A percentile compares a stretch with the other conserved stretches of the same genome.
Evolutionary conservation across 495 filamentous ascomycete genomes (phyloP).

Genomic region (Chaetomium cochliodes): DNA sequence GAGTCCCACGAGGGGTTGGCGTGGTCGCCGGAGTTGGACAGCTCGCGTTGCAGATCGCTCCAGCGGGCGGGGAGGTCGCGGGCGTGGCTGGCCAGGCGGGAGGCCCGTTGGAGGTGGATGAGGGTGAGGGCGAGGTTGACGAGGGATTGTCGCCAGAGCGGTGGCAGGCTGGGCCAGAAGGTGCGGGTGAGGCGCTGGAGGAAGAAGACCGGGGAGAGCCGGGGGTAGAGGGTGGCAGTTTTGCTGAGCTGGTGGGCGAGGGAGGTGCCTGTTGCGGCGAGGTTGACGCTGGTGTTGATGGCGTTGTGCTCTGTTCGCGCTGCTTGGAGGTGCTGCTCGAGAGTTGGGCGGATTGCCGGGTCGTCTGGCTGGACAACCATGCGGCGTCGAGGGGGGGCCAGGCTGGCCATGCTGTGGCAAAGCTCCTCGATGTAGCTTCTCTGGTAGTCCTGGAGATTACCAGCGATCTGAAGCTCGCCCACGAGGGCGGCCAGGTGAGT

Average conservation of each 20-base stretch:
- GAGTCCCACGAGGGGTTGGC: slow-evolving; percentile 40
- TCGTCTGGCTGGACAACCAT: not conserved
- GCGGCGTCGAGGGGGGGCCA: not conserved
- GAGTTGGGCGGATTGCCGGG: not conserved
- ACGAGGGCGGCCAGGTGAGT: not conserved
- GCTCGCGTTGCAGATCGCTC: slow-evolving; percentile 32
- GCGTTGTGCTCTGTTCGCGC: not conserved
- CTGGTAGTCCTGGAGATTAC: slow-evolving; percentile 14
- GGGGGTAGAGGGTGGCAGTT: slow-evolving; percentile 23
- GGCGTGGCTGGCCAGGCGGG: slow-evolving; percentile 33
- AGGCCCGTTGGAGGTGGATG: slow-evolving; percentile 39
- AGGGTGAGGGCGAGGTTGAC: slow-evolving; percentile 40
- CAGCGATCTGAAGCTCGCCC: not conserved
- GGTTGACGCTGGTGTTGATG: not conserved
- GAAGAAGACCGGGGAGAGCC: slow-evolving; percentile 39
- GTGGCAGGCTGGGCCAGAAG: slow-evolving; percentile 27
- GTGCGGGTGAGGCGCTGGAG: slow-evolving; percentile 35
- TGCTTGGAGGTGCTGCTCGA: not conserved
- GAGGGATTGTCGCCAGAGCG: slow-evolving; percentile 35
- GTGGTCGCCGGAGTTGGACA: too few species aligned
- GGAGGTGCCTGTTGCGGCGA: slow-evolving; percentile 5
- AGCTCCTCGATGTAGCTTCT: slow-evolving; percentile 1
- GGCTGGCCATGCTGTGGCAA: slow-evolving; percentile 2
- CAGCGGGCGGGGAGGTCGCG: slow-evolving; percentile 22
- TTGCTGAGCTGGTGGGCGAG: slow-evolving; percentile 11